phyloP scores from a whole-genome alignment of 257 asterid species.

The Ocimum tenuiflorum region DNA sequence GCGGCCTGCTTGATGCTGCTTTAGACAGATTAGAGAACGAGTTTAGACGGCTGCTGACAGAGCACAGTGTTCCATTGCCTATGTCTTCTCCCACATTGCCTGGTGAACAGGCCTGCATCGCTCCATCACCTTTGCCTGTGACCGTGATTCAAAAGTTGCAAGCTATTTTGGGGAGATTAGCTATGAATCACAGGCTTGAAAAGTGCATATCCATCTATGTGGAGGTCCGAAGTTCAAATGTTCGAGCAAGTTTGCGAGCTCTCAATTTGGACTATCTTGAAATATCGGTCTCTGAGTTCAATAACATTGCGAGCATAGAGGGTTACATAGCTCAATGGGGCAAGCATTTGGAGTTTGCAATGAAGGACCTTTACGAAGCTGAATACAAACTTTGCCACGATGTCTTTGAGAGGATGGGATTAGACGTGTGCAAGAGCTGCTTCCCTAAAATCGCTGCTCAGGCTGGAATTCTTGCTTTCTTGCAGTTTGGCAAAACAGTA shows the following conservation, averaged over 20 bases:
- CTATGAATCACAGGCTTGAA: conserved; percentile 51
- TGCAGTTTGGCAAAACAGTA: conserved; percentile 74
- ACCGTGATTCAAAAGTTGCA: conserved; percentile 68
- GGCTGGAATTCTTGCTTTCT: conserved; percentile 73
- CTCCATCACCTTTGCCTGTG: conserved; percentile 71
- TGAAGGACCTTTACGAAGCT: conserved; percentile 78
- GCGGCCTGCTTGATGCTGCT: conserved; percentile 71
- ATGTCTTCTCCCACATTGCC: conserved; percentile 48
- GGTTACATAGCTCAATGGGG: conserved; percentile 74
- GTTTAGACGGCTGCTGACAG: conserved; percentile 54
- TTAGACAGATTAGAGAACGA: conserved; percentile 62
- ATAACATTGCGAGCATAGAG: conserved; percentile 66
- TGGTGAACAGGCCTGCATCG: conserved; percentile 53
- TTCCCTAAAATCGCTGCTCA: conserved; percentile 81
- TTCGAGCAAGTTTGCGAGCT: conserved; percentile 68
- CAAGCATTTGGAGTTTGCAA: conserved; percentile 78
- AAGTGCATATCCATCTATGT: conserved; percentile 69
- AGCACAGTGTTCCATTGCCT: conserved; percentile 59
- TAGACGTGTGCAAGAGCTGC: conserved; percentile 71
- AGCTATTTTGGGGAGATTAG: conserved; percentile 68
- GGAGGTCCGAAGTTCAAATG: conserved; percentile 73
- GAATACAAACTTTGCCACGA: conserved; percentile 79
- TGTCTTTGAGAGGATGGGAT: conserved; percentile 76
- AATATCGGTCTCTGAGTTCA: conserved; percentile 73
- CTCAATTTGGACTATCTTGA: conserved; percentile 89